Evolutionary conservation across 306 rosid species (phyloP).

Genomic region (Amphicarpaea edgeworthii): DNA sequence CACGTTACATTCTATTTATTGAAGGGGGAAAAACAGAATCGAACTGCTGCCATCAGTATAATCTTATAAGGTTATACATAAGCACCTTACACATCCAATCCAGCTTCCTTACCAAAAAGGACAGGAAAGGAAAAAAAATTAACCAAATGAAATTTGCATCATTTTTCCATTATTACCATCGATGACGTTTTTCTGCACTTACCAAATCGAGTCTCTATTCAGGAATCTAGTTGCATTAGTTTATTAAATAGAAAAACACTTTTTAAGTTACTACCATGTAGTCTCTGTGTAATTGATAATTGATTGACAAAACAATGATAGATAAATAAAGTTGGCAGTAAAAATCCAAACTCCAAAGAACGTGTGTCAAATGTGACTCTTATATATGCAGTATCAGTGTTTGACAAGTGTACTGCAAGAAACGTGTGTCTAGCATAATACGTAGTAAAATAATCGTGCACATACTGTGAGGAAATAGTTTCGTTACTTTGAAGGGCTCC

Average conservation of each 20-base stretch:
- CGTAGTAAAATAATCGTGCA: background rate
- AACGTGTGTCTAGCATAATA: background rate
- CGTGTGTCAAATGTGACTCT: slow-evolving; percentile 23
- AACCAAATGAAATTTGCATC: background rate
- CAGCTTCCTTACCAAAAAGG: background rate
- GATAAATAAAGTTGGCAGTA: background rate
- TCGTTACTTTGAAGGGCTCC: slow-evolving; percentile 10
- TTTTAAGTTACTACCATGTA: slow-evolving; percentile 1
- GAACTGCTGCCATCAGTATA: slow-evolving; percentile 25
- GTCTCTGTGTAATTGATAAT: slow-evolving; percentile 18
- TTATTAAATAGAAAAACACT: background rate
- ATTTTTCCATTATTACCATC: slow-evolving; percentile 15
- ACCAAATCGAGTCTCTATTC: slow-evolving; percentile 4
- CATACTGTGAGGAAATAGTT: slow-evolving; percentile 21
- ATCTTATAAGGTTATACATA: background rate
- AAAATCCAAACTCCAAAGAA: slow-evolving; percentile 11
- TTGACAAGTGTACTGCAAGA: background rate
- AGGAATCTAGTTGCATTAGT: slow-evolving; percentile 3
- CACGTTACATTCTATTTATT: slow-evolving; percentile 14
- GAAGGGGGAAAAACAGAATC: background rate
- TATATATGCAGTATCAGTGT: background rate
- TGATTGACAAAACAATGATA: slow-evolving; percentile 2
- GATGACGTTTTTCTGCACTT: slow-evolving; percentile 9
- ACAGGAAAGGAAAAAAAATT: background rate
- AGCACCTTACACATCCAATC: background rate